Evolutionary conservation across 257 asterid species (phyloP), one percentile per base, ranked within the genome.

Genomic region (Marsdenia floribunda): DNA sequence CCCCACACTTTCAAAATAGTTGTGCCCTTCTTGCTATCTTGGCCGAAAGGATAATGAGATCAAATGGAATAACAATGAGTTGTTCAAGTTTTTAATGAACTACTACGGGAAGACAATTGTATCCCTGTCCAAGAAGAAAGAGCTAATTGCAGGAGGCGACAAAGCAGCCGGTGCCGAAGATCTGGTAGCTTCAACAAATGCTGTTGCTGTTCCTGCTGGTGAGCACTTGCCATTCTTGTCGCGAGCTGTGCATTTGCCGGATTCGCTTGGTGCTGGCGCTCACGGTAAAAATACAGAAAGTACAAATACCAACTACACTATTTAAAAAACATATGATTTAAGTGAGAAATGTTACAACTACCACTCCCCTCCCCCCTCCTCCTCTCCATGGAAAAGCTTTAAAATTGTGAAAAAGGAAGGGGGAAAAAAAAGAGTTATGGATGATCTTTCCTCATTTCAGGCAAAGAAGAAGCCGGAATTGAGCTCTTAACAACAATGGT

Each of bases 201-300:
- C 96, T 5, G 82, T 92, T 29, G 93, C 86, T 70, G 97, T 95
- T 29, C 98, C 99, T 8, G 84, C 91, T 2, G 99, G 99, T 40
- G 98, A 46, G 99, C 98, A 19, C 75, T 95, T 83, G 99, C 94
- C 16, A 88, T 95, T 65, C 98, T 96, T 9, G 86, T 86, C 13
- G 98, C 96, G n/a, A 95, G 99, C 96, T 92, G 99, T 81, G 94
- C 86, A 29, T 95, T 95, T 19, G 99, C 96, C 76, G 99, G 89
- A 0, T 91, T 95, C 0, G 96, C 97, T 42, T 95, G 94, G 88
- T 95, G 83, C 81, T 95, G 99, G 99, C 92, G 98, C 26, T 96
- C 91, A 70, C 91, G 78, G n/a, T 97, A 95, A 78, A 95, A 95
- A 88, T 85, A 86, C 83, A 89, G 96, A 83, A 95, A 95, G 98